Conservation (phyloP, 495 filamentous ascomycete genomes). For the Halenospora varia region DNA sequence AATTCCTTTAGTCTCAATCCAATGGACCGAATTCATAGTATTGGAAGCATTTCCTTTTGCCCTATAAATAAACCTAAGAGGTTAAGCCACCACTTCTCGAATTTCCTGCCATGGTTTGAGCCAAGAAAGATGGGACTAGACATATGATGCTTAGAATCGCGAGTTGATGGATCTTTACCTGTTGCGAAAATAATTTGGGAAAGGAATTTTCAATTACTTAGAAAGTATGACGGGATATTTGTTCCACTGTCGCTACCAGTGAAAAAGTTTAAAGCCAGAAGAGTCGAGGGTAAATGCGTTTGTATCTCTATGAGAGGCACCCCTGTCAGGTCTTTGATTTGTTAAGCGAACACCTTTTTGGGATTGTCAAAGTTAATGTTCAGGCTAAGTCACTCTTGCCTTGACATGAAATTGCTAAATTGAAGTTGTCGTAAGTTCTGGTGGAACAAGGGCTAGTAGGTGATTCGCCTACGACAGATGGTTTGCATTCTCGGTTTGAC, state of each 20-base stretch:
- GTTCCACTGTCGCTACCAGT: not conserved
- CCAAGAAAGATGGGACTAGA: not conserved
- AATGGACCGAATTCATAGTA: not conserved
- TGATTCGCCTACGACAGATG: not conserved
- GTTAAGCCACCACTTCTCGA: not conserved
- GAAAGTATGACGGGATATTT: not conserved
- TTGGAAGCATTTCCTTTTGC: not conserved
- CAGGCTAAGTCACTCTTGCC: not conserved
- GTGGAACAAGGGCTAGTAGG: too few species aligned
- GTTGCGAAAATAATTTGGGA: not conserved
- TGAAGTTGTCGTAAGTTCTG: too few species aligned
- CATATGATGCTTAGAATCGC: slow-evolving; percentile 2
- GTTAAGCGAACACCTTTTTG: not conserved
- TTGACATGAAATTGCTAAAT: not conserved
- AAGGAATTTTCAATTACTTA: not conserved
- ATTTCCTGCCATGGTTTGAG: not conserved
- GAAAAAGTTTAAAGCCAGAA: not conserved
- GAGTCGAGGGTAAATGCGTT: not conserved
- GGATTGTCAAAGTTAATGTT: not conserved
- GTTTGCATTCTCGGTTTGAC: not conserved
- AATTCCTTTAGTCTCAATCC: not conserved
- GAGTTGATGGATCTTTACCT: not conserved
- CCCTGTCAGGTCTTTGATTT: not conserved
- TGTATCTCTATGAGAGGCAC: not conserved
- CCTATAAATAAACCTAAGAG: not conserved